A percentile compares a stretch with the other conserved stretches of the same genome.
phyloP scores from a whole-genome alignment of 2,329 filamentous ascomycete species.

The Alternaria triticimaculans region DNA sequence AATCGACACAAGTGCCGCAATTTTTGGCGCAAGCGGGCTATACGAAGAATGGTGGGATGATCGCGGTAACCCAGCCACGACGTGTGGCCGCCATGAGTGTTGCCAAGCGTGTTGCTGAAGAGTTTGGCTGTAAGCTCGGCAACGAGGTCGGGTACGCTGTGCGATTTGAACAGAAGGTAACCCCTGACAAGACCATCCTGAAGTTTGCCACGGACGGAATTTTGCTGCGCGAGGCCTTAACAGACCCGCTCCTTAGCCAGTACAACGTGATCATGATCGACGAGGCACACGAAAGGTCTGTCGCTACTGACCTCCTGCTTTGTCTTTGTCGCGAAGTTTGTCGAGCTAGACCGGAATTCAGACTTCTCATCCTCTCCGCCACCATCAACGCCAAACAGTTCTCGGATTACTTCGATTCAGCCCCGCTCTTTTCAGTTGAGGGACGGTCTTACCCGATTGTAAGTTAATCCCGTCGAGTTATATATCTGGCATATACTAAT shows the following conservation, averaged over 20 bases:
- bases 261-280: constrained; percentile 75
- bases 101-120: constrained; percentile 92
- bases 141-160: constrained; percentile 95
- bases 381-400: constrained; percentile 96
- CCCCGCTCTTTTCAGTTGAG: too few species aligned
- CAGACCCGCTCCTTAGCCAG: too few species aligned
- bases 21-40: constrained; percentile 75
- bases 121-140: constrained; percentile 88
- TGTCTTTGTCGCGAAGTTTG: constrained; percentile 89
- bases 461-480: constrained; percentile 54
- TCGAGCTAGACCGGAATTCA: constrained; percentile 81
- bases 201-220: constrained; percentile 96
- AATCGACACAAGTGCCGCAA: constrained; percentile 93
- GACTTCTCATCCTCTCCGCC: constrained; percentile 89
- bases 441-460: too few species aligned
- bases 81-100: constrained; percentile 98
- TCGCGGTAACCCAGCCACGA: constrained; percentile 92
- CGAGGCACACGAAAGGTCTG: constrained; percentile 92
- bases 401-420: constrained; percentile 78
- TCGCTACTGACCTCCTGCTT: constrained; percentile 88
- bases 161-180: constrained; percentile 90
- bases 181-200: constrained; percentile 56
- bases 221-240: too few species aligned
- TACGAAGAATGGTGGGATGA: constrained; percentile 68
- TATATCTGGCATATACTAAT: background rate